phyloP scores from a whole-genome alignment of 176 grass and related monocot species.

The Olyra latifolia region DNA sequence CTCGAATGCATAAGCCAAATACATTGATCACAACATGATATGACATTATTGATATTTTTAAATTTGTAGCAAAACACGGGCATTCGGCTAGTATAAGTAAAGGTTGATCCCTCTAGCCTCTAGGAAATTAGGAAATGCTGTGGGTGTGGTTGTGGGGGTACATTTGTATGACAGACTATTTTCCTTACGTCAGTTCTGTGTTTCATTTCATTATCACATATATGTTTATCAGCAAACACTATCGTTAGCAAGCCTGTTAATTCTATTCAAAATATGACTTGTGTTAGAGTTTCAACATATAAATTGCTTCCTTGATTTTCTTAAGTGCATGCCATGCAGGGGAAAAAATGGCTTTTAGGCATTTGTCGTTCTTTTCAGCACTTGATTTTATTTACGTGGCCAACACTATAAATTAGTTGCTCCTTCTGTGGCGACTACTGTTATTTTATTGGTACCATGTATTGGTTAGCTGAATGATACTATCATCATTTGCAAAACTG shows the following conservation, averaged over 20 bases:
- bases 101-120: background rate
- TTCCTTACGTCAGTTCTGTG: background rate
- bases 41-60: too few species aligned
- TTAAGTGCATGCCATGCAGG: background rate
- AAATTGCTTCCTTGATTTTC: background rate
- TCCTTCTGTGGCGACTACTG: background rate
- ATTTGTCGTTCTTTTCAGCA: background rate
- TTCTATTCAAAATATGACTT: background rate
- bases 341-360: background rate
- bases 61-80: too few species aligned
- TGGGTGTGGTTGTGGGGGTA: too few species aligned
- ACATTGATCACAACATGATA: too few species aligned
- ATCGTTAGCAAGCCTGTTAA: background rate
- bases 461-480: background rate
- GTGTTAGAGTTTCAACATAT: constrained; percentile 6
- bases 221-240: background rate
- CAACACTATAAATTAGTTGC: background rate
- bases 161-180: background rate
- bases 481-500: background rate
- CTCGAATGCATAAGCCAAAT: too few species aligned
- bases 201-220: background rate
- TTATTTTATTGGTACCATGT: background rate
- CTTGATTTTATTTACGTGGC: background rate
- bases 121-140: background rate
- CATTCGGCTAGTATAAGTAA: too few species aligned